Evolutionary conservation across 2,329 filamentous ascomycete species (phyloP), one percentile per base, ranked within the genome.

Genomic region (Magnaporthiopsis incrustans): DNA sequence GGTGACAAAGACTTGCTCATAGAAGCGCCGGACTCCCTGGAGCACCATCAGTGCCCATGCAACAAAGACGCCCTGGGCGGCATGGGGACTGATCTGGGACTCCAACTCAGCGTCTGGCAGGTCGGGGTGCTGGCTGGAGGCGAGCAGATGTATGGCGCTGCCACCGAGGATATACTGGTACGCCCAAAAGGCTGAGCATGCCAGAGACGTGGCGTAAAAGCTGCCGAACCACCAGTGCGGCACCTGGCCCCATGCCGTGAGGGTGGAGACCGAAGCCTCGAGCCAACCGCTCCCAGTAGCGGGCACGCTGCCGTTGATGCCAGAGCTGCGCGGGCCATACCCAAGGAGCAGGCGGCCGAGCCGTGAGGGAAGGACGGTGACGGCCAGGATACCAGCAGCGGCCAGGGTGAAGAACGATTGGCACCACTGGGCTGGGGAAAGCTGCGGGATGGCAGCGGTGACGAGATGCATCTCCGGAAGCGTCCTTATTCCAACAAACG

Each of bases 151-250:
- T 72, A 92, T 82, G 25, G 84, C 69, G 0, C 71, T 66, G 1
- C 90, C 89, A 66, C 78, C 74, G 32, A 71, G 76, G 30, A 84
- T 67, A 63, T 89, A 83, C 74, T 93, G 88, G 68, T 77, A 75
- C 0, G 81, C 84, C 92, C 93, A 97, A 73, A 93, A 89, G 5
- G 85, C 70, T 0, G 91, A 93, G 65, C 85, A 87, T 2, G 78
- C 72, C 5, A 92, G 77, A 4, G 91, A 94, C 50, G 87, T 74
- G 63, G 90, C 72, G 74, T 99, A 98, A 77, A 97, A 98, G 70
- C 95, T 90, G 58, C 82, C 83, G 75, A 98, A 98, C 50, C 22
- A 69, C 26, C 26, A 57, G 25, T 50, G 35, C 60, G 27, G 26
- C 32, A 64, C 62, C 57, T 62, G 64, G 8, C 77, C 76, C 59